These are phyloP conservation scores for Candolleomyces efflorescens DNA, from an alignment of 768 basidiomycete genomes.

Conservation along the genomic window DNA sequence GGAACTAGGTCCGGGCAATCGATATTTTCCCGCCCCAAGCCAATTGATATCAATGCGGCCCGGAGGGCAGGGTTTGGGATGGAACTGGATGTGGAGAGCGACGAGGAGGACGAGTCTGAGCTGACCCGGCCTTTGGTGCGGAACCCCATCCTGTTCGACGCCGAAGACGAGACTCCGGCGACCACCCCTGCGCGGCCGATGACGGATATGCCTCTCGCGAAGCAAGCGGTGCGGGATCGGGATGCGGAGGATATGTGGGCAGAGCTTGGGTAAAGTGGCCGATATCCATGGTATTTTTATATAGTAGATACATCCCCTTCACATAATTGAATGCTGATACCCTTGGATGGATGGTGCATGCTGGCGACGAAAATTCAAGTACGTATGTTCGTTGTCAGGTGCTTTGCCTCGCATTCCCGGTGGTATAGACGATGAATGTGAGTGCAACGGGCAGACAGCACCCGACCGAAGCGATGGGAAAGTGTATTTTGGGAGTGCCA, in stretches of 20 bases:
- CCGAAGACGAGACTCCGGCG: conserved; percentile 25
- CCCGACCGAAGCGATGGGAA: neutral
- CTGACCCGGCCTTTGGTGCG: conserved; percentile 54
- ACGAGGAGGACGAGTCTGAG: conserved; percentile 61
- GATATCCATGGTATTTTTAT: too few species aligned
- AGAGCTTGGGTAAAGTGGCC: conserved; percentile 36
- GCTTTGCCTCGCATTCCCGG: too few species aligned
- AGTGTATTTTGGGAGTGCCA: neutral
- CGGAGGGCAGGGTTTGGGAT: conserved; percentile 62
- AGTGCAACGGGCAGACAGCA: too few species aligned
- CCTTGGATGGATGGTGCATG: too few species aligned
- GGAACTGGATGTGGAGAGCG: conserved; percentile 70
- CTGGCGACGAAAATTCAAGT: too few species aligned
- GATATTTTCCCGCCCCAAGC: conserved; percentile 82
- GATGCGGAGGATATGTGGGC: conserved; percentile 75
- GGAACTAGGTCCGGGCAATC: conserved; percentile 73
- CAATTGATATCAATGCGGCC: conserved; percentile 75
- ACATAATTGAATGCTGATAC: too few species aligned
- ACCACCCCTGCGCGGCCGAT: conserved; percentile 12
- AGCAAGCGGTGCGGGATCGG: conserved; percentile 47
- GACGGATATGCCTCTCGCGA: conserved; percentile 57
- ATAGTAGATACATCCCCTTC: too few species aligned
- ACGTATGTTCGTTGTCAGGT: too few species aligned
- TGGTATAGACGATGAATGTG: too few species aligned
- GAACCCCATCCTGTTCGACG: conserved; percentile 64